Base-by-base conservation (phyloP, 225 moss, liverwort and hornwort genomes). In the Neckera pumila region DNA sequence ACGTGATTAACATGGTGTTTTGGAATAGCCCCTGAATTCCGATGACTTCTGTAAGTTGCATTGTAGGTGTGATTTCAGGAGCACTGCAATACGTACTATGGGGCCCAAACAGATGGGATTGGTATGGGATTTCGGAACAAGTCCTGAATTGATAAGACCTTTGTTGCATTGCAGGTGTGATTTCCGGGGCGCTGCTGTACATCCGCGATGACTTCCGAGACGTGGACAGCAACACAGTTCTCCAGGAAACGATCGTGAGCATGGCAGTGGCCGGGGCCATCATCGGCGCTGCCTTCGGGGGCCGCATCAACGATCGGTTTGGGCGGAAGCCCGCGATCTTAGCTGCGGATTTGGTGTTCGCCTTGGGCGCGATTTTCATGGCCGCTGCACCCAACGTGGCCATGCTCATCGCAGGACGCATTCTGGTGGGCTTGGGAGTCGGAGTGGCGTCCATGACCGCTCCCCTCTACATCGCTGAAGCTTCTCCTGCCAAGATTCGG, bases 401-500 rank as follows among this genome's bases (percentile, higher is more conserved):
- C 51, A 80, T 93, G 89, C 92, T 99, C 80, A 94, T 99, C 81
- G 85, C 88, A n/a, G 98, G 98, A 64, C 94, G 98, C 47, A 90
- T 97, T 36, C 86, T 99, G 6, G 98, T 99, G 59, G 98, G 98
- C 34, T 88, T 99, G 81, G 98, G 96, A 47, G 95, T 99, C n/a
- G 98, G 98, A 62, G 94, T 93, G 86, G 98, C 97, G 59, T 99
- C 98, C 84, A 96, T 99, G 95, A 96, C 98, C 70, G 94, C 92
- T 59, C 98, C 98, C 43, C 92, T 99, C 79, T 99, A 99, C 90
- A 97, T 99, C 73, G 98, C 98, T 67, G 98, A 99, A 86, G 95
- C 93, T 40, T 96, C 97, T 47, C 96, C 98, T 89, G 91, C 97
- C 75, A 88, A 93, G 87, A 95, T 89, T 66, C 91, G 98, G 10